phyloP scores from a whole-genome alignment of 768 basidiomycete genomes.

The Agaricus blazei region DNA sequence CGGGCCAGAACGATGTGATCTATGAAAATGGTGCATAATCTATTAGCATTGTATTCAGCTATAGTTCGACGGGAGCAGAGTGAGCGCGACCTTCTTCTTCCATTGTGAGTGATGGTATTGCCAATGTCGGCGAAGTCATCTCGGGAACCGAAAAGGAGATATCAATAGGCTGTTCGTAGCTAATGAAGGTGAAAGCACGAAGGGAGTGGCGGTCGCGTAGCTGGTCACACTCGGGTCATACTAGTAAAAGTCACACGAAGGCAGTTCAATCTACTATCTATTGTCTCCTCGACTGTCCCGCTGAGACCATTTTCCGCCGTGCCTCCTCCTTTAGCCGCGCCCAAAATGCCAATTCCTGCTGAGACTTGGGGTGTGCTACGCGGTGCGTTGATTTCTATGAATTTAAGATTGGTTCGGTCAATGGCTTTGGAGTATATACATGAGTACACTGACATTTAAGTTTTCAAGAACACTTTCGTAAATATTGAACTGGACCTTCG shows the following conservation, averaged over 20 bases:
- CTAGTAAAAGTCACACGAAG: no score
- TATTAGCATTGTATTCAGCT: slow-evolving; percentile 21
- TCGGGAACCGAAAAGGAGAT: background rate
- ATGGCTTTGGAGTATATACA: background rate
- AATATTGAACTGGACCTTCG: slow-evolving; percentile 64
- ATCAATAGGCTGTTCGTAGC: no score
- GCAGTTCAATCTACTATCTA: background rate
- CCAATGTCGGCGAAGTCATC: slow-evolving; percentile 12
- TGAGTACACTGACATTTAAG: slow-evolving; percentile 53
- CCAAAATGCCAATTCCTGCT: slow-evolving; percentile 86
- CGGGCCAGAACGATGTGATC: slow-evolving; percentile 78
- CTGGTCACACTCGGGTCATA: no score
- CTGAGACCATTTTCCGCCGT: slow-evolving; percentile 49
- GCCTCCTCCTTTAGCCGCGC: slow-evolving; percentile 81
- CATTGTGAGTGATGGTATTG: slow-evolving; percentile 41
- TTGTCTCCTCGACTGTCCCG: slow-evolving; percentile 26
- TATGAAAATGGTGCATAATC: slow-evolving; percentile 25
- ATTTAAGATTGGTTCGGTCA: background rate
- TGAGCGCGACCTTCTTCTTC: slow-evolving; percentile 57
- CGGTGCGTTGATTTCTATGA: slow-evolving; percentile 59
- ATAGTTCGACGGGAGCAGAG: background rate
- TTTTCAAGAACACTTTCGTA: slow-evolving; percentile 77
- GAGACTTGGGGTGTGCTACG: slow-evolving; percentile 78
- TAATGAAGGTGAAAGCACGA: no score
- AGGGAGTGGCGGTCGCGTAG: no score